Percentiles rank a stretch among this genome's conserved stretches.
Conservation (phyloP, 2,329 filamentous ascomycete genomes). For the Thermochaetoides dissita region DNA sequence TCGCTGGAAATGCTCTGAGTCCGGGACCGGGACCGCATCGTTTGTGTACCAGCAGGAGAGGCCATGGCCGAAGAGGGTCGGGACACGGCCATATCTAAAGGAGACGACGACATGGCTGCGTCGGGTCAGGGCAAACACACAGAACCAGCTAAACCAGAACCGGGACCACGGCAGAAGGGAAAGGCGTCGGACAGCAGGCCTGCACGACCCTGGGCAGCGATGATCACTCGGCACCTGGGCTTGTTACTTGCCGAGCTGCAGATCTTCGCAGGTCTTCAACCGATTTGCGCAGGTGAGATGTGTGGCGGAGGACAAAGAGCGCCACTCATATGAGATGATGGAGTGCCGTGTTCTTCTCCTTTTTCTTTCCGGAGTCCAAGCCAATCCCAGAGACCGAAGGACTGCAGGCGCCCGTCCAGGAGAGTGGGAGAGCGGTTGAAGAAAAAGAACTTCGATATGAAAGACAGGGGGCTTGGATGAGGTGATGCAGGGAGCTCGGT, state of each 20-base stretch:
- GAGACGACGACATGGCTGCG: constrained; percentile 11
- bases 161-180: not conserved
- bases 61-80: constrained; percentile 16
- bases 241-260: too few relatives aligned
- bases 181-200: too few relatives aligned
- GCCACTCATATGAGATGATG: constrained; percentile 9
- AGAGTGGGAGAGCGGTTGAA: too few relatives aligned
- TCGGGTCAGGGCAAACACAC: constrained; percentile 1
- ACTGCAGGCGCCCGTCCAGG: constrained; percentile 7
- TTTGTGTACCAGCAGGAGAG: constrained; percentile 14
- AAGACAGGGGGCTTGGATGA: too few relatives aligned
- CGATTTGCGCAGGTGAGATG: constrained; percentile 7
- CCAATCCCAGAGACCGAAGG: not conserved
- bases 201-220: too few relatives aligned
- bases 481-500: too few relatives aligned
- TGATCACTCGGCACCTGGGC: too few relatives aligned
- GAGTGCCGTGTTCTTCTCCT: not conserved
- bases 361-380: constrained; percentile 5
- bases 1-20: constrained; percentile 59
- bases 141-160: not conserved
- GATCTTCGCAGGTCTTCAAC: constrained; percentile 7
- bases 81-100: constrained; percentile 16
- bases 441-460: too few relatives aligned
- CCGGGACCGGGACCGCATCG: constrained; percentile 26
- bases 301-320: constrained; percentile 8